Conservation (phyloP, 768 basidiomycete genomes). For the Trametes maxima region DNA sequence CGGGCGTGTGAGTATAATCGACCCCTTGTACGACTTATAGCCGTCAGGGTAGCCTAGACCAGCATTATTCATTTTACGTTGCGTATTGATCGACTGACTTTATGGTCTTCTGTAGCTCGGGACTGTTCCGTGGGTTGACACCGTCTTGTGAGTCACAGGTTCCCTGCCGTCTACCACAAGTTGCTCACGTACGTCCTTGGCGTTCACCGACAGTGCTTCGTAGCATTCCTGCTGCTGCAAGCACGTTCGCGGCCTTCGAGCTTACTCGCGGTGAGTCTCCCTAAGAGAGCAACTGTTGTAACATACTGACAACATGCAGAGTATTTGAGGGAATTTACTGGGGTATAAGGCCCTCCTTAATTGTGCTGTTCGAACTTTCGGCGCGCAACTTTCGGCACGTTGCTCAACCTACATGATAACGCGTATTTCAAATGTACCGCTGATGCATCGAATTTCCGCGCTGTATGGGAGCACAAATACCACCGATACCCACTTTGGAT, state of each 20-base stretch:
- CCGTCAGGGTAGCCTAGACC: too few species aligned
- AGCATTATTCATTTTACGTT: too few species aligned
- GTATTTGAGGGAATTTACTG: conserved; percentile 34
- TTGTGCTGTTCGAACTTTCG: too few species aligned
- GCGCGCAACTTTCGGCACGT: too few species aligned
- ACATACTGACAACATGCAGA: conserved; percentile 24
- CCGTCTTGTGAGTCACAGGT: conserved; percentile 65
- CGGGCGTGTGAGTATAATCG: conserved; percentile 60
- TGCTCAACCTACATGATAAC: too few species aligned
- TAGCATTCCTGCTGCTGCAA: conserved; percentile 89
- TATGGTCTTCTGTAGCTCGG: conserved; percentile 44
- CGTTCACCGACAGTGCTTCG: conserved; percentile 50
- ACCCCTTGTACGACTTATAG: too few species aligned
- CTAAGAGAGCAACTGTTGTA: background rate
- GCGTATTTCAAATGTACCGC: too few species aligned
- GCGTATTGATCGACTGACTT: background rate
- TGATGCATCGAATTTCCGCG: too few species aligned
- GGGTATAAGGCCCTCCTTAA: conserved; percentile 23
- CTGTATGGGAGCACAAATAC: too few species aligned
- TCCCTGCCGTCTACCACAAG: background rate
- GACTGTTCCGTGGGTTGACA: conserved; percentile 72
- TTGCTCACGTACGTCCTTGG: background rate
- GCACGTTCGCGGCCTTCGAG: conserved; percentile 90
- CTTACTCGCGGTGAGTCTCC: conserved; percentile 64
- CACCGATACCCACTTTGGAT: too few species aligned